A percentile compares a stretch with the other conserved stretches of the same genome.
Conservation (phyloP, 805 yeast genomes). For the Barnettozyma sp. region DNA sequence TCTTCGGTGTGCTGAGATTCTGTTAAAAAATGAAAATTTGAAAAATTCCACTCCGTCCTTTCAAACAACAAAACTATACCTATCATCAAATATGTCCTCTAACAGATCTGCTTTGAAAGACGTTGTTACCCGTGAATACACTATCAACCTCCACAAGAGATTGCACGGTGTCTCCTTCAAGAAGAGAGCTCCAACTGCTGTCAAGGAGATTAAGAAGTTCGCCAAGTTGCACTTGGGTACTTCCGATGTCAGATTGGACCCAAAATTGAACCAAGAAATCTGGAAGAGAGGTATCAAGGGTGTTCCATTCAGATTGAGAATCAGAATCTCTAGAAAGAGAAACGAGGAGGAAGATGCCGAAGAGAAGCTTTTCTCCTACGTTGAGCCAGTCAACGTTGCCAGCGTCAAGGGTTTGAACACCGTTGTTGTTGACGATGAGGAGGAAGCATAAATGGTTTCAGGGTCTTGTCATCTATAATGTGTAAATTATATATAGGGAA, state of each 20-base stretch:
- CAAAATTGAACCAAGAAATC: constrained; percentile 95
- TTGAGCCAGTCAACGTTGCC: constrained; percentile 94
- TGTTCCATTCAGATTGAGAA: constrained; percentile 96
- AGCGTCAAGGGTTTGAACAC: constrained; percentile 97
- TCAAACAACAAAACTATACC: constrained; percentile 3
- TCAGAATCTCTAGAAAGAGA: constrained; percentile 98
- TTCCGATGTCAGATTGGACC: constrained; percentile 97
- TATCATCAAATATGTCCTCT: constrained; percentile 34
- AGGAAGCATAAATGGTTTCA: constrained; percentile 22
- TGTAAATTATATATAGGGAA: constrained; percentile 8
- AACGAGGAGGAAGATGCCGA: constrained; percentile 99
- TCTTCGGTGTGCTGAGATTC: too few relatives aligned
- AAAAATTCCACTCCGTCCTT: constrained; percentile 6
- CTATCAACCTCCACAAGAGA: constrained; percentile 99
- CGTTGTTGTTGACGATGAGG: constrained; percentile 79
- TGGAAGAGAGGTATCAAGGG: constrained; percentile 99
- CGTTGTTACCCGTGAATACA: constrained; percentile 99
- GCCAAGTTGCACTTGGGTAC: constrained; percentile 99
- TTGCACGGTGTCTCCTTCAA: constrained; percentile 98
- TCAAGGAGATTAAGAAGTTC: constrained; percentile 98
- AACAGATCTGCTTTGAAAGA: constrained; percentile 82
- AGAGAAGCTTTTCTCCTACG: constrained; percentile 95
- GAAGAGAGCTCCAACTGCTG: constrained; percentile 99
- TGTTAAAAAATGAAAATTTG: constrained; percentile 2
- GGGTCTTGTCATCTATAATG: background rate